phyloP scores from a whole-genome alignment of 1,284 basidiomycete genomes.

The Mycocalia duriaeana region DNA sequence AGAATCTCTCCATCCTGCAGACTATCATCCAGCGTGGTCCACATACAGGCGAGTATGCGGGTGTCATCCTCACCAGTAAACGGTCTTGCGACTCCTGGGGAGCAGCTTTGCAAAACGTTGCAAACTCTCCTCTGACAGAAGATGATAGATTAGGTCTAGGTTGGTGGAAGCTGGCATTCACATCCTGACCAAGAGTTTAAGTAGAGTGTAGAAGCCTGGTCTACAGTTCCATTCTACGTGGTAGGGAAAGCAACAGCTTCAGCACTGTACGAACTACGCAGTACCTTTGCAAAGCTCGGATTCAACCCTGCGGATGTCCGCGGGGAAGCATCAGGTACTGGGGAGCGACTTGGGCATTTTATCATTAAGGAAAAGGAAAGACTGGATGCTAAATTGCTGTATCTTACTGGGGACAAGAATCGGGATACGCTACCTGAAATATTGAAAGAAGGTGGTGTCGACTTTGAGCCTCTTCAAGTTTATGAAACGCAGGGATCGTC shows the following conservation, averaged over 20 bases:
- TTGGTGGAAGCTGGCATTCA: constrained; percentile 14
- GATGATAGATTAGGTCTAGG: constrained; percentile 11
- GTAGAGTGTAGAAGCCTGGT: constrained; percentile 34
- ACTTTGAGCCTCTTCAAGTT: constrained; percentile 50
- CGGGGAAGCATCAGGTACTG: constrained; percentile 59
- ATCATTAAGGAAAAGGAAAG: constrained; percentile 44
- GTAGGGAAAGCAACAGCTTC: constrained; percentile 63
- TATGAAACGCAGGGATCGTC: constrained; percentile 60
- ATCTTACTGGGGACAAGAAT: constrained; percentile 80
- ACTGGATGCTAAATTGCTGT: constrained; percentile 41
- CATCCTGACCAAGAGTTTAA: constrained; percentile 3
- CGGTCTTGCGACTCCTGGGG: constrained; percentile 68
- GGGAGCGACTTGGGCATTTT: constrained; percentile 59
- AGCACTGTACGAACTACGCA: constrained; percentile 35
- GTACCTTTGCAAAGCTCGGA: constrained; percentile 19
- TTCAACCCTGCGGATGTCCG: constrained; percentile 38
- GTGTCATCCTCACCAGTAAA: constrained; percentile 70
- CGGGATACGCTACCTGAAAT: constrained; percentile 58
- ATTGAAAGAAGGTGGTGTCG: constrained; percentile 41
- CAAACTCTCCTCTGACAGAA: constrained; percentile 2
- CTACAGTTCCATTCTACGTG: constrained; percentile 62
- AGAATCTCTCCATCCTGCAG: constrained; percentile 43
- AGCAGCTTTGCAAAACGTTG: constrained; percentile 28
- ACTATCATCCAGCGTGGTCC: constrained; percentile 37
- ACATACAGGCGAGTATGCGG: constrained; percentile 31